phyloP scores from a whole-genome alignment of 768 basidiomycete genomes.

The Cantharellus anzutake region DNA sequence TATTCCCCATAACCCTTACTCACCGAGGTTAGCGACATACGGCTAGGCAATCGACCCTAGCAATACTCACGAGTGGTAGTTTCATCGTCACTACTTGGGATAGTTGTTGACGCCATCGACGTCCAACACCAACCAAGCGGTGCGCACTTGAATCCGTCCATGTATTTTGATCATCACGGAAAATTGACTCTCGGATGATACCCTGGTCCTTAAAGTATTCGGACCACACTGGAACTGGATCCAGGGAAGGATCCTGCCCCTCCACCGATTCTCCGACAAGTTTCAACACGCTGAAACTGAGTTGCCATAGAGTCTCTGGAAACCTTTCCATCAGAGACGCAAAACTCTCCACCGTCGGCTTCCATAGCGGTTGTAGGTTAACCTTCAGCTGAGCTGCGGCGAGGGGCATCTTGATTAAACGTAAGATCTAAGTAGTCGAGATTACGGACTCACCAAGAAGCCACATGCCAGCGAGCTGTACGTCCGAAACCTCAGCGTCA shows the following conservation, averaged over 20 bases:
- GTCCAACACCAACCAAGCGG: not conserved
- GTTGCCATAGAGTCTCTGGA: constrained; percentile 50
- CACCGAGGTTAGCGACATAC: too few relatives aligned
- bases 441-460: constrained; percentile 34
- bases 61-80: not conserved
- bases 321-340: constrained; percentile 32
- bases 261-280: not conserved
- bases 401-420: not conserved
- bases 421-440: too few relatives aligned
- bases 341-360: constrained; percentile 54
- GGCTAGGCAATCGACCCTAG: too few relatives aligned
- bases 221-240: too few relatives aligned
- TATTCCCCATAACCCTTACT: too few relatives aligned
- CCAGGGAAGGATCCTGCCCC: too few relatives aligned
- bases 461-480: constrained; percentile 53
- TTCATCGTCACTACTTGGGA: constrained; percentile 11
- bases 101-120: not conserved
- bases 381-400: constrained; percentile 72
- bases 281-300: constrained; percentile 46
- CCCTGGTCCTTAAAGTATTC: too few relatives aligned
- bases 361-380: constrained; percentile 80
- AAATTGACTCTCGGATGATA: not conserved
- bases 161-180: constrained; percentile 8
- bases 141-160: constrained; percentile 15
- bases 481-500: constrained; percentile 29